Percentiles rank a stretch among this genome's conserved stretches.
Conservation (phyloP, 2,329 filamentous ascomycete species). For the Venturia aucupariae region DNA sequence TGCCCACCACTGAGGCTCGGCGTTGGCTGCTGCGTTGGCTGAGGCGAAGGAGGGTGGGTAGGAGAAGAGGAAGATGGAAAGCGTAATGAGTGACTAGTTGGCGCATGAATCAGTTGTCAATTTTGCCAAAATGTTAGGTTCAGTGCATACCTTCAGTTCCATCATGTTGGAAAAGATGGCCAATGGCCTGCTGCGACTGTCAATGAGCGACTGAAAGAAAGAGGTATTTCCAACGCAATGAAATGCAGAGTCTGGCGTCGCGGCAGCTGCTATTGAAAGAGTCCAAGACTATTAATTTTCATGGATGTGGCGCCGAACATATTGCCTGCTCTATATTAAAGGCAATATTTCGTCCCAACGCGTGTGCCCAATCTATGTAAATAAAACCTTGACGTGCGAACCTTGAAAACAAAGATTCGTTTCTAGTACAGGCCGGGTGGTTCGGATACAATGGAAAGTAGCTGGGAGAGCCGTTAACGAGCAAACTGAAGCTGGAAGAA, state of each 20-base stretch:
- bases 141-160: neutral
- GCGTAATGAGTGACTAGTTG: slow-evolving; percentile 6
- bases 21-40: neutral
- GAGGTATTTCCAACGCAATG: neutral
- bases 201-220: neutral
- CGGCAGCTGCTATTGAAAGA: neutral
- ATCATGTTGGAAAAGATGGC: neutral
- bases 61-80: slow-evolving; percentile 7
- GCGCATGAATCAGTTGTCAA: neutral
- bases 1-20: neutral
- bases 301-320: neutral
- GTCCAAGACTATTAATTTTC: neutral
- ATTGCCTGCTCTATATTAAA: slow-evolving; percentile 1
- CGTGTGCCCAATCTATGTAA: neutral
- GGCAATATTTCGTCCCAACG: neutral
- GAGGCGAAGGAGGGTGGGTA: neutral
- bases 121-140: too few relatives aligned
- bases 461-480: neutral
- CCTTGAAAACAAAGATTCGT: neutral
- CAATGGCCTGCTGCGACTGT: neutral
- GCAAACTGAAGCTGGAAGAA: neutral
- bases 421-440: neutral
- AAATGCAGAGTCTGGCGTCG: neutral
- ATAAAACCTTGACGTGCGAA: neutral
- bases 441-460: neutral